Conservation (phyloP, 352 stramenopile genomes). For the Phytophthora sp. region DNA sequence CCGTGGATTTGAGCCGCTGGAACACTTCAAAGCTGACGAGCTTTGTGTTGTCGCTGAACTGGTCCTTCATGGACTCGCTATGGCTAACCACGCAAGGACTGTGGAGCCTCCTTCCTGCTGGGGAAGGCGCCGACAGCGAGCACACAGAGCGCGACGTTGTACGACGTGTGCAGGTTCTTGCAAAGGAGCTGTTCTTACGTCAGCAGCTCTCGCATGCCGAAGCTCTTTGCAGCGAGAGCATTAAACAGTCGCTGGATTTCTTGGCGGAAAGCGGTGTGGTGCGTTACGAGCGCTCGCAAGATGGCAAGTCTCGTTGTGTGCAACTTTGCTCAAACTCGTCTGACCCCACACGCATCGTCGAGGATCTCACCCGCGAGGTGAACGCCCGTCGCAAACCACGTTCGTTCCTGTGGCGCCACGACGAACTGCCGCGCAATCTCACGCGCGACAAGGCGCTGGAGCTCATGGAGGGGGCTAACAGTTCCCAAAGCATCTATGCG, state of each 20-base stretch:
- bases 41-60: slow-evolving; percentile 74
- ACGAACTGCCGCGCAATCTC: slow-evolving; percentile 35
- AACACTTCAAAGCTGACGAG: slow-evolving; percentile 43
- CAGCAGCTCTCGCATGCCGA: slow-evolving; percentile 61
- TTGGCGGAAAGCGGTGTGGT: slow-evolving; percentile 54
- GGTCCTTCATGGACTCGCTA: slow-evolving; percentile 81
- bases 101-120: slow-evolving; percentile 36
- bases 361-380: slow-evolving; percentile 46
- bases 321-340: slow-evolving; percentile 16
- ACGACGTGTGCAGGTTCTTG: slow-evolving; percentile 56
- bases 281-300: slow-evolving; percentile 29
- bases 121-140: slow-evolving; percentile 4
- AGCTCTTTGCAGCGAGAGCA: slow-evolving; percentile 75
- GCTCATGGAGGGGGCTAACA: slow-evolving; percentile 34
- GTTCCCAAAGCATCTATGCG: slow-evolving; percentile 36
- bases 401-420: slow-evolving; percentile 52
- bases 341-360: slow-evolving; percentile 13
- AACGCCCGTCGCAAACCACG: slow-evolving; percentile 50
- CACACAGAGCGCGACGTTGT: slow-evolving; percentile 58
- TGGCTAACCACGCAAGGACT: slow-evolving; percentile 63
- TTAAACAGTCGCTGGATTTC: slow-evolving; percentile 79
- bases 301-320: slow-evolving; percentile 40
- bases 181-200: slow-evolving; percentile 54
- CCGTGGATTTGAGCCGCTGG: slow-evolving; percentile 45
- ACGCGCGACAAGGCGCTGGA: slow-evolving; percentile 27